Evolutionary conservation across 352 stramenopile species (phyloP).

Genomic region (Globisporangium cystogenes): DNA sequence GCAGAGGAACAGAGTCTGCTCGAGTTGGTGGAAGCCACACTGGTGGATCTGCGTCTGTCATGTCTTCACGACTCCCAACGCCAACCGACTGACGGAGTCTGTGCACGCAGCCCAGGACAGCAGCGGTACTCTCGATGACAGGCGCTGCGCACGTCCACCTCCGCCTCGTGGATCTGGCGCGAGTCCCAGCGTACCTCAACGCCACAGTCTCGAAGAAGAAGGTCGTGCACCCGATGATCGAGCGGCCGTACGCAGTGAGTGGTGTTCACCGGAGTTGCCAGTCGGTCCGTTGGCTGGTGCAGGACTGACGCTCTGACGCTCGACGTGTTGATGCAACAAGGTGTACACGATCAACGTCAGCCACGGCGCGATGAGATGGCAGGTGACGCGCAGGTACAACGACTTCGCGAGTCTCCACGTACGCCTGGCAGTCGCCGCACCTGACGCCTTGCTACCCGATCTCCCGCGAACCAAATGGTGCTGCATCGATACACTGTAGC

Average conservation of each 20-base stretch:
- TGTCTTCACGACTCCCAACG: background rate
- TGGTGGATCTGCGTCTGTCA: slow-evolving; percentile 12
- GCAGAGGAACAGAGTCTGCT: slow-evolving; percentile 24
- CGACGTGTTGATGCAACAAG: slow-evolving; percentile 9
- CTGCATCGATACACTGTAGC: background rate
- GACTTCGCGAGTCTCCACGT: slow-evolving; percentile 38
- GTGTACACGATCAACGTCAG: slow-evolving; percentile 37
- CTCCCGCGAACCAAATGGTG: slow-evolving; percentile 41
- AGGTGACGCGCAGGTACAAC: slow-evolving; percentile 35
- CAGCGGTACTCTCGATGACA: background rate
- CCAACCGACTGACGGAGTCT: background rate
- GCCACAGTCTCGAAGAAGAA: slow-evolving; percentile 25
- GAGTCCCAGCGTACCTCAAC: slow-evolving; percentile 8
- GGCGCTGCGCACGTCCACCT: background rate
- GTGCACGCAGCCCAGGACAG: slow-evolving; percentile 2
- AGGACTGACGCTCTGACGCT: background rate
- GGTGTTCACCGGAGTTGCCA: background rate
- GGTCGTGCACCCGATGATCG: slow-evolving; percentile 30
- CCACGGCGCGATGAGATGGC: slow-evolving; percentile 34
- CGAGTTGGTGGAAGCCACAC: slow-evolving; percentile 19
- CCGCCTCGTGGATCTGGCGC: background rate
- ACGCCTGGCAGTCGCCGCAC: slow-evolving; percentile 11
- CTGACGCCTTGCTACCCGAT: slow-evolving; percentile 14
- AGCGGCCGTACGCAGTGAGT: slow-evolving; percentile 31
- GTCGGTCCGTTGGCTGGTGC: background rate